phyloP scores from a whole-genome alignment of 2,329 filamentous ascomycete genomes.

The Clarireedia monteithiana region DNA sequence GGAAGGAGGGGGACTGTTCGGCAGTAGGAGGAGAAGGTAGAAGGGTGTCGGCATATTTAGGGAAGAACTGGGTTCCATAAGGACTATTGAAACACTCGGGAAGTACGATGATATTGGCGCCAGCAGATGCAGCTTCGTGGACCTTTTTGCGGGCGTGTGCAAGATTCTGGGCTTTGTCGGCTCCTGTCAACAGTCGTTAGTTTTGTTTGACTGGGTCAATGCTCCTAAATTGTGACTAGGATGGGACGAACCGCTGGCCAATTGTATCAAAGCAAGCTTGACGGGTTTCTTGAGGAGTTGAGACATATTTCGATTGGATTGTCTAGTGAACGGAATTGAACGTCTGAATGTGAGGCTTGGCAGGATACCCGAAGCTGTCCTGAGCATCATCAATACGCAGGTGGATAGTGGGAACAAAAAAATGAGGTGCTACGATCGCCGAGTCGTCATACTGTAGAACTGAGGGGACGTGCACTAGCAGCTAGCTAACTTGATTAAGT shows the following conservation, averaged over 20 bases:
- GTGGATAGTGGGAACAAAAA: background rate
- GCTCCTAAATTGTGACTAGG: background rate
- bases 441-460: background rate
- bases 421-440: background rate
- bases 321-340: background rate
- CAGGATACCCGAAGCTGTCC: background rate
- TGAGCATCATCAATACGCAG: slow-evolving; percentile 1
- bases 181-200: slow-evolving; percentile 35
- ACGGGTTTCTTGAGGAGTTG: slow-evolving; percentile 63
- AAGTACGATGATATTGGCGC: slow-evolving; percentile 81
- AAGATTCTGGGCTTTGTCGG: slow-evolving; percentile 83
- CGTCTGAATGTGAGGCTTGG: slow-evolving; percentile 8
- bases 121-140: slow-evolving; percentile 65
- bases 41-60: slow-evolving; percentile 86
- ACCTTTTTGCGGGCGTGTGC: slow-evolving; percentile 73
- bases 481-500: background rate
- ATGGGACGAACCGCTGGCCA: slow-evolving; percentile 53
- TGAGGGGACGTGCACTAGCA: slow-evolving; percentile 3
- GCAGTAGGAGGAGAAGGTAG: slow-evolving; percentile 64
- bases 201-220: slow-evolving; percentile 21
- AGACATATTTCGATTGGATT: slow-evolving; percentile 22
- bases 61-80: slow-evolving; percentile 87
- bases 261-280: slow-evolving; percentile 74
- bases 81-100: slow-evolving; percentile 99
- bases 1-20: slow-evolving; percentile 72